Percentiles rank a stretch among this genome's conserved stretches.
phyloP scores from a whole-genome alignment of 306 rosid genomes.

The Sindora glabra region DNA sequence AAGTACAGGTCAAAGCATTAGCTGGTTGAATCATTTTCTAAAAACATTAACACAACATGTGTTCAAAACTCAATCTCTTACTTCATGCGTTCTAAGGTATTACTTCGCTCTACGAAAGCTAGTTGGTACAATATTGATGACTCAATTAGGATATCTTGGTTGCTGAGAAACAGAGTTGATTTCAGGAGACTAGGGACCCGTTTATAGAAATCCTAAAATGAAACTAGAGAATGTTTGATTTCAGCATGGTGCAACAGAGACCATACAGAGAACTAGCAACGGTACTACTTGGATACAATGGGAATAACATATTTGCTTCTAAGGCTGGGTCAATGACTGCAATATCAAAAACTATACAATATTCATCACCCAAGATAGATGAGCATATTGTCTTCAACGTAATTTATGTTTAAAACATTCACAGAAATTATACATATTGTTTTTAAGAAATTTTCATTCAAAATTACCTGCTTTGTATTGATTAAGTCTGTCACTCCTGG shows the following conservation, averaged over 20 bases:
- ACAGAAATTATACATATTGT: too few species aligned
- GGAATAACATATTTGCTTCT: too few species aligned
- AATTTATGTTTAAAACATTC: too few species aligned
- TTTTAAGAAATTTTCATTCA: not conserved
- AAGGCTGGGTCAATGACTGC: not conserved
- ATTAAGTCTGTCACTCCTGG: slow-evolving; percentile 37
- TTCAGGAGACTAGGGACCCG: too few species aligned
- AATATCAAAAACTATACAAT: not conserved
- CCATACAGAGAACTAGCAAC: too few species aligned
- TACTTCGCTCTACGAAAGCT: too few species aligned
- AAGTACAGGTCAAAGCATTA: not conserved
- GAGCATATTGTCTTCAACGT: not conserved
- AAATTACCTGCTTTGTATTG: slow-evolving; percentile 46
- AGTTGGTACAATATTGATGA: too few species aligned
- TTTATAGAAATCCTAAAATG: not conserved
- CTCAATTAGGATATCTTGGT: not conserved
- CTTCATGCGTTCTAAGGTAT: too few species aligned
- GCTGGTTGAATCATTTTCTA: not conserved
- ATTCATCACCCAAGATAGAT: not conserved
- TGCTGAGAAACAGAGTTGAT: not conserved
- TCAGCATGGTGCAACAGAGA: too few species aligned
- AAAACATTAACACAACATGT: not conserved
- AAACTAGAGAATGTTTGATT: not conserved
- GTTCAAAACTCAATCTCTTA: too few species aligned
- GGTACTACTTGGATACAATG: too few species aligned